A percentile compares a stretch with the other conserved stretches of the same genome.
These are phyloP conservation scores for Nannizziopsis arthrosporioides DNA, from an alignment of 2,329 filamentous ascomycete species.

Conservation along the genomic window DNA sequence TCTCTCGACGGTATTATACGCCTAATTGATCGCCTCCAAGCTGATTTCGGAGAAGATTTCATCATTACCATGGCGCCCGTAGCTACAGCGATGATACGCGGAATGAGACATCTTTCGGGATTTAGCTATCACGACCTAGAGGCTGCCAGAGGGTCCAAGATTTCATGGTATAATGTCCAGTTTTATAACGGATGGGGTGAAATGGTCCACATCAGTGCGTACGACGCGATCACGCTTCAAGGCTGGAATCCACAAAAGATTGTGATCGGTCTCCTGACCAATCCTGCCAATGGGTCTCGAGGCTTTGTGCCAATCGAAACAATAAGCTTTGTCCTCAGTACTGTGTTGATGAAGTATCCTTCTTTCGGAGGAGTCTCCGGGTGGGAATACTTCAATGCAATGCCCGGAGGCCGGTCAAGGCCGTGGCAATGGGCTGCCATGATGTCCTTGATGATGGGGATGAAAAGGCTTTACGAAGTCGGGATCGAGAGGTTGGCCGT, in stretches of 20 bases:
- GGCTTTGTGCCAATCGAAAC: slow-evolving; percentile 51
- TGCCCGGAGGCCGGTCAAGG: slow-evolving; percentile 49
- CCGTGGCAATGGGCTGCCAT: slow-evolving; percentile 70
- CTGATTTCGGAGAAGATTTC: slow-evolving; percentile 44
- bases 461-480: slow-evolving; percentile 19
- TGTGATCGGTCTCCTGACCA: slow-evolving; percentile 71
- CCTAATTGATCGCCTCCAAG: slow-evolving; percentile 54
- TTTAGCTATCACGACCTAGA: slow-evolving; percentile 72
- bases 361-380: slow-evolving; percentile 81
- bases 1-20: slow-evolving; percentile 54
- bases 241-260: slow-evolving; percentile 65
- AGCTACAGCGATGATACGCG: slow-evolving; percentile 55
- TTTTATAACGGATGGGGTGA: slow-evolving; percentile 89
- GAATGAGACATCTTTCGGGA: slow-evolving; percentile 56
- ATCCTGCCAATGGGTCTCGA: slow-evolving; percentile 56
- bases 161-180: slow-evolving; percentile 81
- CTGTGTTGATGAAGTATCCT: slow-evolving; percentile 49
- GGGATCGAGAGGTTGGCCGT: neutral
- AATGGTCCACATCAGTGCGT: slow-evolving; percentile 40
- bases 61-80: slow-evolving; percentile 74
- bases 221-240: slow-evolving; percentile 32
- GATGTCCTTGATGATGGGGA: slow-evolving; percentile 45
- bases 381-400: slow-evolving; percentile 87
- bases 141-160: slow-evolving; percentile 49
- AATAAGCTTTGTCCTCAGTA: slow-evolving; percentile 46